Evolutionary conservation across 2,329 filamentous ascomycete genomes (phyloP), one percentile per base, ranked within the genome.

Genomic region (Pestalotiopsis fici): DNA sequence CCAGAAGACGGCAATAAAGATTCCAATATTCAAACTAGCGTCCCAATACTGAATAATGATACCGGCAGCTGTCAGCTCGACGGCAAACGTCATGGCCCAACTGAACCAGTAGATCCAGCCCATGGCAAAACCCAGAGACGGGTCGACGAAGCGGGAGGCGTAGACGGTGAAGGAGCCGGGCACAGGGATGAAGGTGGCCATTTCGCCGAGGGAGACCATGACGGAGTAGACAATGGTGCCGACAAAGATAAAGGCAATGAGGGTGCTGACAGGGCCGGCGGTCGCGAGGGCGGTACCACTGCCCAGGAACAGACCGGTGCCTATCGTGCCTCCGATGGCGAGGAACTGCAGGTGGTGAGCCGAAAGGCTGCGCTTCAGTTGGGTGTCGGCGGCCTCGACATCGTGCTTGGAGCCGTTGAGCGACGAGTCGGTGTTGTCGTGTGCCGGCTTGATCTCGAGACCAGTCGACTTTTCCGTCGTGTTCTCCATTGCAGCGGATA

Each of bases 81-180:
- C 85, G 0, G 91, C 91, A 71, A 88, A 92, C 0, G 91, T 93
- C 67, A 91, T 88, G 21, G 89, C 85, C 91, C 79, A 95, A 47
- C 87, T 90, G 75, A 94, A 94, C 90, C 91, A 95, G 79, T 95
- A 95, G 68, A 93, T 90, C 92, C 92, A 95, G 23, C 93, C 92
- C 86, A 94, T 91, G 23, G 91, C 86, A 73, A 94, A 94, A 7
- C 91, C 91, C 60, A 94, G 82, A 66, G 89, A 90, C 12, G 88
- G 89, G 83, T 78, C 76, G 67, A 94, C 86, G 73, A 95, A 93
- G 21, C 93, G 90, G 50, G 89, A 86, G 25, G 92, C 91, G 73
- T 94, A 95, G 55, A 90, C 86, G 35, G 91, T 92, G 76, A 95
- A 95, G 54, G 91, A 90, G 67, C 92, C 93, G 23, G 91, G 84